Conservation (phyloP, 2,329 filamentous ascomycete genomes). For the Alternaria sp. region DNA sequence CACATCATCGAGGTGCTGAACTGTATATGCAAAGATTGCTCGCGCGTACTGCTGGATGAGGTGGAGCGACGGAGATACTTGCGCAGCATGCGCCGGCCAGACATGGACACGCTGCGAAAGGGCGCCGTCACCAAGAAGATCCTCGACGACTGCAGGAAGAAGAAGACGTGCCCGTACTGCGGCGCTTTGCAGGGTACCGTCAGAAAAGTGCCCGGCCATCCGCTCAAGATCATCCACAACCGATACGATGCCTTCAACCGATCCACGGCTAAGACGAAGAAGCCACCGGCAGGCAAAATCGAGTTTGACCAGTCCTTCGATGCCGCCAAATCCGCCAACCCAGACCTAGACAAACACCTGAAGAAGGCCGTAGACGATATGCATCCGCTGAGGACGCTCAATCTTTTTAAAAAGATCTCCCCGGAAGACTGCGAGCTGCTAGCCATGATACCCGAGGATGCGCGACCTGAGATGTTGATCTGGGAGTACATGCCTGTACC, state of each 20-base stretch:
- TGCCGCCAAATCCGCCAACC: constrained; percentile 77
- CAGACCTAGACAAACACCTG: constrained; percentile 88
- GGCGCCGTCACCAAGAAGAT: constrained; percentile 87
- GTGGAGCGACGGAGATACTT: constrained; percentile 78
- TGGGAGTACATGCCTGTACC: constrained; percentile 97
- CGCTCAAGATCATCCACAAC: constrained; percentile 94
- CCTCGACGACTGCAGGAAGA: constrained; percentile 88
- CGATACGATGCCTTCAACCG: constrained; percentile 89
- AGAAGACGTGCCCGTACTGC: constrained; percentile 82
- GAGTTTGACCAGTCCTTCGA: constrained; percentile 87
- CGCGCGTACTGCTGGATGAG: constrained; percentile 82
- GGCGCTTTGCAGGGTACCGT: constrained; percentile 87
- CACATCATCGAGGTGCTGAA: constrained; percentile 92
- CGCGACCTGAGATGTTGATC: constrained; percentile 93
- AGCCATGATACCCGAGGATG: constrained; percentile 84
- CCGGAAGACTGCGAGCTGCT: constrained; percentile 89
- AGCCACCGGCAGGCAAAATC: constrained; percentile 80
- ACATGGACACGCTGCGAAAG: constrained; percentile 85
- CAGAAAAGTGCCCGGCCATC: constrained; percentile 79
- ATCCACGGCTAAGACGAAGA: constrained; percentile 85
- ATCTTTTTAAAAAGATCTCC: constrained; percentile 88
- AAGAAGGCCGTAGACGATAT: constrained; percentile 94
- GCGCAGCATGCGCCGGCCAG: constrained; percentile 79
- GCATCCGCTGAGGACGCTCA: constrained; percentile 86
- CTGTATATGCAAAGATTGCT: constrained; percentile 94